Conservation (phyloP, 371 early-diverging fungal genomes). For the Cokeromyces recurvatus region DNA sequence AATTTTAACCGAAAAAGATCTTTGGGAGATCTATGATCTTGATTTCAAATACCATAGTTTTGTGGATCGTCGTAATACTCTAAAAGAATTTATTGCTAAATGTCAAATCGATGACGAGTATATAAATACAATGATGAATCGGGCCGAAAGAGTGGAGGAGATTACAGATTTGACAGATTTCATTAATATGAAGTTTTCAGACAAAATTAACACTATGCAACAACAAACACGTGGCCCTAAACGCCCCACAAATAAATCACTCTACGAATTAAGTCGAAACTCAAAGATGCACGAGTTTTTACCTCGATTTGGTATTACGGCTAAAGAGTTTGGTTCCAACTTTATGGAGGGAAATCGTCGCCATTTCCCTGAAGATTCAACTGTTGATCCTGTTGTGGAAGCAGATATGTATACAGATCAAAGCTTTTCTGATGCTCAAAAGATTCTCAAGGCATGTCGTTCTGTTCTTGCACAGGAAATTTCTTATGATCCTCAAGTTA, state of each 20-base stretch:
- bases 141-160: conserved; percentile 64
- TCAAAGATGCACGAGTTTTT: conserved; percentile 59
- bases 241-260: conserved; percentile 33
- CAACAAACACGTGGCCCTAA: conserved; percentile 45
- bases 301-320: conserved; percentile 53
- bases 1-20: conserved; percentile 62
- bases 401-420: conserved; percentile 55
- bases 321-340: conserved; percentile 67
- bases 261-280: conserved; percentile 28
- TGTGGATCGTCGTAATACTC: conserved; percentile 46
- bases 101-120: conserved; percentile 48
- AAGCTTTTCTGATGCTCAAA: conserved; percentile 50
- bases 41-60: conserved; percentile 77
- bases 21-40: conserved; percentile 89
- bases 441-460: conserved; percentile 67
- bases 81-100: conserved; percentile 42
- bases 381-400: conserved; percentile 51
- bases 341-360: conserved; percentile 50
- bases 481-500: conserved; percentile 77
- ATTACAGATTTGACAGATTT: conserved; percentile 74
- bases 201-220: conserved; percentile 51
- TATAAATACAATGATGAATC: conserved; percentile 39
- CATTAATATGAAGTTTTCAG: conserved; percentile 63
- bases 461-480: conserved; percentile 74
- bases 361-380: conserved; percentile 53